Evolutionary conservation across 2,329 filamentous ascomycete genomes (phyloP).

Genomic region (Phialophora macrospora): DNA sequence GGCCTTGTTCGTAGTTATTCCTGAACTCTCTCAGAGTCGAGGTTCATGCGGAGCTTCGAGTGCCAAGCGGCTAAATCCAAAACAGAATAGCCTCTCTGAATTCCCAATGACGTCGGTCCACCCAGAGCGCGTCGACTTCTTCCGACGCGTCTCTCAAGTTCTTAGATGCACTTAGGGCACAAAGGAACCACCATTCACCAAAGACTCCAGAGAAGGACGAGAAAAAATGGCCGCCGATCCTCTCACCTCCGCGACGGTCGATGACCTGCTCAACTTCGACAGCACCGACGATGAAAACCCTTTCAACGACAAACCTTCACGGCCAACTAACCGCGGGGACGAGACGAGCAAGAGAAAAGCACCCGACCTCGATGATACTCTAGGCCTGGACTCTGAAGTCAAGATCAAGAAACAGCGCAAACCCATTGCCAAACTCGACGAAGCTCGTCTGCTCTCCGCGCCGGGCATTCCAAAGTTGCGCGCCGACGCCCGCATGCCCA

Average conservation of each 20-base stretch:
- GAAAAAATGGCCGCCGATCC: conserved; percentile 34
- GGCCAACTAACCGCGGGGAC: conserved; percentile 31
- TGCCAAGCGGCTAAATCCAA: conserved; percentile 24
- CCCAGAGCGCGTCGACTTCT: conserved; percentile 18
- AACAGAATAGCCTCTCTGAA: conserved; percentile 15
- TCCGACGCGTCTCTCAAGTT: conserved; percentile 13
- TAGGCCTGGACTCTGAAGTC: conserved; percentile 87
- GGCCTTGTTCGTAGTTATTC: conserved; percentile 9
- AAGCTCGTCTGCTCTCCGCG: conserved; percentile 77
- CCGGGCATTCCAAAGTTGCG: conserved; percentile 83
- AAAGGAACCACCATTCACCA: not conserved
- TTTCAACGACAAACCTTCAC: conserved; percentile 38
- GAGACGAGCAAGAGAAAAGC: conserved; percentile 52
- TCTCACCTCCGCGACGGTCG: conserved; percentile 56
- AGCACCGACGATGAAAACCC: conserved; percentile 49
- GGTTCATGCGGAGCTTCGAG: conserved; percentile 32
- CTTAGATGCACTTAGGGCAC: not conserved
- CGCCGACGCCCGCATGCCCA: conserved; percentile 41
- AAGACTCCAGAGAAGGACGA: not conserved
- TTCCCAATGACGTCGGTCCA: conserved; percentile 28
- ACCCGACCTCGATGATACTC: conserved; percentile 58
- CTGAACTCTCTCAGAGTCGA: conserved; percentile 19
- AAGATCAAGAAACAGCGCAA: conserved; percentile 76
- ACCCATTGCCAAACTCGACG: conserved; percentile 85
- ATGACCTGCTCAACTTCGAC: conserved; percentile 78